Base-by-base conservation (phyloP, 2,329 filamentous ascomycete species). In the Trichophyton verrucosum region DNA sequence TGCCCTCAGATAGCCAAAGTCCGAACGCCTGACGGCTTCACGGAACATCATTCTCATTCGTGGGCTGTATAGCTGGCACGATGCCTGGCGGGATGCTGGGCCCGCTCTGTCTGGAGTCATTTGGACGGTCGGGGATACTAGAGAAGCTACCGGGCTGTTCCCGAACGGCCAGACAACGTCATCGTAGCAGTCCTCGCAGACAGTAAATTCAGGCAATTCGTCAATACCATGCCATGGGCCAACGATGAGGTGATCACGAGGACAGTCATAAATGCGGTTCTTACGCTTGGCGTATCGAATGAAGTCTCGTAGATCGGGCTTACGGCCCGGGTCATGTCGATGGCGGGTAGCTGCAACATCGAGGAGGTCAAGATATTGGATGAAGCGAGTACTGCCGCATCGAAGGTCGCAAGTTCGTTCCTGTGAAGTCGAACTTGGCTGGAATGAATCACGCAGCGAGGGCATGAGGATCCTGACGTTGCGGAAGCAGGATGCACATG, bases 111-210 rank as follows among this genome's bases (percentile, higher is more conserved):
- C 44, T 64, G 82, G 84, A 66, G 94, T 88, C 65, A 86, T 82
- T 17, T 60, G 60, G 49, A 61, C 60, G 27, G 53, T 63, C 9
- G 53, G 60, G n/a, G 64, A 62, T 2, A 64, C 55, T 33, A 38
- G 44, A 11, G 80, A 75, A 8, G 87, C 84, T 24, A 91, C 77
- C 0, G 81, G 75, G 46, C 74, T 75, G 44, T 79, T 74, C 2
- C 80, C 76, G 58, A 84, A 77, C 0, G 91, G 90, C 73, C 82
- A 83, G n/a, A 96, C 83, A 0, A 89, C 82, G 22, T 89, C 85
- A 15, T 89, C 82, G 70, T 88, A 96, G 72, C 91, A 97, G 72
- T 92, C 89, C 65, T 88, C 84, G 73, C 91, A 97, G 3, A 95
- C 86, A 0, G 87, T 90, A 67, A 96, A 84, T 56, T 91, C 82